Evolutionary conservation across 164 flowering plant species (phyloP).

Genomic region (Protea cynaroides): DNA sequence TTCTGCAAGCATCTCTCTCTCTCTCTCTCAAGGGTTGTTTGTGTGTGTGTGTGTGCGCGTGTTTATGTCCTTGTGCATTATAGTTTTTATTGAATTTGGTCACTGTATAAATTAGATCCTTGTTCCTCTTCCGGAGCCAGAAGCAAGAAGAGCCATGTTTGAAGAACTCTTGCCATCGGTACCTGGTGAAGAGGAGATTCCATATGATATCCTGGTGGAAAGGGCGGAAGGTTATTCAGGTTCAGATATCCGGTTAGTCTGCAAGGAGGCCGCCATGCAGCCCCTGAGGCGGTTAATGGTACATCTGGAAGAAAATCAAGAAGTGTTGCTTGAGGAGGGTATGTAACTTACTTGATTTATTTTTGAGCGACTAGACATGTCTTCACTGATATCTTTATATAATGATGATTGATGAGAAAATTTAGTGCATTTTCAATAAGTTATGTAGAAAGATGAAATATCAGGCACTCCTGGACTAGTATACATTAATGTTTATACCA

Average conservation of each 20-base stretch:
- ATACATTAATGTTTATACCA: background rate
- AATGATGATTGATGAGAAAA: background rate
- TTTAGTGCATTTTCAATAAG: background rate
- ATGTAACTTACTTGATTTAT: constrained; percentile 14
- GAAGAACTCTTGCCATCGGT: constrained; percentile 67
- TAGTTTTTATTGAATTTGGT: constrained; percentile 1
- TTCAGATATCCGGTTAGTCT: constrained; percentile 87
- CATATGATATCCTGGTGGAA: constrained; percentile 79
- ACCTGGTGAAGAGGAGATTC: constrained; percentile 46
- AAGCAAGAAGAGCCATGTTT: constrained; percentile 94
- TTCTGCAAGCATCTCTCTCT: background rate
- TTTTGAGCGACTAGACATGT: background rate
- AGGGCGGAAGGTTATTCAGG: constrained; percentile 90
- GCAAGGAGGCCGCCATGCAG: constrained; percentile 99
- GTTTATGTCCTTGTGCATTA: too few relatives aligned
- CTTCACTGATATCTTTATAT: background rate
- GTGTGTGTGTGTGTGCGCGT: too few relatives aligned
- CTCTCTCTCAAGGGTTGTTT: too few relatives aligned
- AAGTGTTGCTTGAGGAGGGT: constrained; percentile 82
- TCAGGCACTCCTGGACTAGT: too few relatives aligned
- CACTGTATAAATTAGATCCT: constrained; percentile 58
- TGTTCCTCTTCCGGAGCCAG: constrained; percentile 98
- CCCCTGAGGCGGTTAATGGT: constrained; percentile 83
- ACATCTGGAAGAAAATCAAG: constrained; percentile 53
- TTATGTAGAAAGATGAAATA: too few relatives aligned